phyloP scores from a whole-genome alignment of 2,329 filamentous ascomycete species.

The Colletotrichum falcatum region DNA sequence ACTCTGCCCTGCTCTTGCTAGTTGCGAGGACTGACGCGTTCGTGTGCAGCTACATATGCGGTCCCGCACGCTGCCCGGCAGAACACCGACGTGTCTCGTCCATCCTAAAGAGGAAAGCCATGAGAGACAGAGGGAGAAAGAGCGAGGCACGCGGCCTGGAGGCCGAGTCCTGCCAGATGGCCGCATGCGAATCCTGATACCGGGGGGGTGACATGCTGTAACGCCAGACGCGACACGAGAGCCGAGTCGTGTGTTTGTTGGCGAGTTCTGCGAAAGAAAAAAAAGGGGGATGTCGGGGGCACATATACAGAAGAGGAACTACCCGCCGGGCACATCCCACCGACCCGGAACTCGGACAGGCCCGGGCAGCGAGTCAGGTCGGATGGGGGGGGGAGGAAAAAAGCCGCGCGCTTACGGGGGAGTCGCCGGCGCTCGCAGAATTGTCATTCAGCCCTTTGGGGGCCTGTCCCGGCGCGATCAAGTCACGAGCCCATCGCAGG shows the following conservation, averaged over 20 bases:
- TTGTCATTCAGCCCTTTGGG: neutral
- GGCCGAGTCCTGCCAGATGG: neutral
- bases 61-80: neutral
- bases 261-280: neutral
- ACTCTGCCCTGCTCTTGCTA: neutral
- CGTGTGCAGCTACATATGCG: constrained; percentile 29
- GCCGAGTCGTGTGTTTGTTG: neutral
- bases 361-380: neutral
- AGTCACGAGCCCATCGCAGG: neutral
- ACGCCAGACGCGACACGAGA: neutral
- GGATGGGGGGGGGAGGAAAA: neutral
- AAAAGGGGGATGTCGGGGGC: neutral
- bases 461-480: neutral
- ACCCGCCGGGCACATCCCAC: neutral
- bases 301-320: neutral
- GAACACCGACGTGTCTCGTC: constrained; percentile 2
- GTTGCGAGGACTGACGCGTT: constrained; percentile 1
- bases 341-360: neutral
- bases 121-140: neutral
- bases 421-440: neutral
- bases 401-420: constrained; percentile 15
- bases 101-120: constrained; percentile 2
- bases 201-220: neutral
- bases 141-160: neutral
- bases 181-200: neutral